Evolutionary conservation across 352 stramenopile species (phyloP).

Genomic region (Pythium monospermum): DNA sequence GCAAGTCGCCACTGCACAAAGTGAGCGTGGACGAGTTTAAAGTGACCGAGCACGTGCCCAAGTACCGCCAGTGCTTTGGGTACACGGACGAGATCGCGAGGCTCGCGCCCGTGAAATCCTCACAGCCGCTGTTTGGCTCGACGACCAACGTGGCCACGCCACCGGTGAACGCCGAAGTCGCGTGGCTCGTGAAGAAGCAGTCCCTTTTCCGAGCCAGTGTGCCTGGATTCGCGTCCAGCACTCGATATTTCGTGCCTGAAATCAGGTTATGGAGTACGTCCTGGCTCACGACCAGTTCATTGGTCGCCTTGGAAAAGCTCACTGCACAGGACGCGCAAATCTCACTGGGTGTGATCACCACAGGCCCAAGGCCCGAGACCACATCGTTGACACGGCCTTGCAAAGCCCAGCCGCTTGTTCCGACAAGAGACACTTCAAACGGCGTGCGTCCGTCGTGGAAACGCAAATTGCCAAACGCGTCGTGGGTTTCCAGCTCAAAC

Average conservation of each 20-base stretch:
- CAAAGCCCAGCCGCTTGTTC: slow-evolving; percentile 78
- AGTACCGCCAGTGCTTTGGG: slow-evolving; percentile 56
- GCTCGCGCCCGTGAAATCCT: slow-evolving; percentile 32
- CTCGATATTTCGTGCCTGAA: slow-evolving; percentile 49
- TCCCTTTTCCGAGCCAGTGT: slow-evolving; percentile 44
- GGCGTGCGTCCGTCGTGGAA: slow-evolving; percentile 78
- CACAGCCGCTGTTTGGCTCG: slow-evolving; percentile 44
- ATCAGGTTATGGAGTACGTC: slow-evolving; percentile 59
- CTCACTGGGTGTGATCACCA: slow-evolving; percentile 38
- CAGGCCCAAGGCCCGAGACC: slow-evolving; percentile 23
- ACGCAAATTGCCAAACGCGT: slow-evolving; percentile 75
- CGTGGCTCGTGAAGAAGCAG: slow-evolving; percentile 64
- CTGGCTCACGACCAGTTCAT: slow-evolving; percentile 47
- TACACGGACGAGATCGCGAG: slow-evolving; percentile 55
- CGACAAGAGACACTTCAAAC: slow-evolving; percentile 84
- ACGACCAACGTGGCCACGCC: slow-evolving; percentile 37
- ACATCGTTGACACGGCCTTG: slow-evolving; percentile 86
- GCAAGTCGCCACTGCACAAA: slow-evolving; percentile 43
- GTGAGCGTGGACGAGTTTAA: slow-evolving; percentile 25
- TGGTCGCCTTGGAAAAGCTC: slow-evolving; percentile 32
- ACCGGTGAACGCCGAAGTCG: slow-evolving; percentile 31
- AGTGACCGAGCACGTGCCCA: slow-evolving; percentile 55
- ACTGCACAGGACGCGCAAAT: slow-evolving; percentile 58
- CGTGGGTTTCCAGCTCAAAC: slow-evolving; percentile 81
- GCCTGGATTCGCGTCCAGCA: slow-evolving; percentile 54